Base-by-base conservation (phyloP, 2,329 filamentous ascomycete species). In the Alternaria sp. region DNA sequence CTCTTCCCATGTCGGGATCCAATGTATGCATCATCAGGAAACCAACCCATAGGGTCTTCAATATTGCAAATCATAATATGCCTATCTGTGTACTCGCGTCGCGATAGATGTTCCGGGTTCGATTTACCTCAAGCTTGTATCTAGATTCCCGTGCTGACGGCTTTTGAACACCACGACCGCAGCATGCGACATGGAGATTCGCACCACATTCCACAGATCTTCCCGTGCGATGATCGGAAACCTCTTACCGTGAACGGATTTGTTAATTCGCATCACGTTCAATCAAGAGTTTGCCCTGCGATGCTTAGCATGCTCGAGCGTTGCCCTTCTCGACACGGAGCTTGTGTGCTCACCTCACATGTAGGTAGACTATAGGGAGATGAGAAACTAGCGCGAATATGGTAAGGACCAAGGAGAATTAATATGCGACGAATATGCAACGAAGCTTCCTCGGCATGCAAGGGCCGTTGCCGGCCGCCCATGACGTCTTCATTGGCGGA, bases 381-480 rank as follows among this genome's bases (percentile, higher is more conserved):
- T 66, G 43, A 46, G 47, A 49, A 24, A 46, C 57, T 63, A 63
- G 38, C 16, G 36, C 53, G 8, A 16, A 61, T 54, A 22, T 20
- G 49, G 65, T 51, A 57, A 48, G 20, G 34, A 38, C 47, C 34
- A 55, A 62, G 59, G 59, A 59, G 51, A 41, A 36, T 44, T 62
- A 67, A 68, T 67, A 64, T 68, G 59, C 52, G 32, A 32, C 16
- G 54, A 59, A 63, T 62, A 51, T 67, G 51, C 58, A 57, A 26
- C 11, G 51, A 53, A 57, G 42, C 24, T 43, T 59, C 47, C 12
- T 48, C 41, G 49, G 18, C 36, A 52, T 48, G 43, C 51, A 42
- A 44, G 51, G 30, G 41, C 55, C 30, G 42, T 41, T 36, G 14
- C n/a, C 43, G 11, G n/a, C 36, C 32, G 26, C 28, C 32, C 20